Evolutionary conservation across 768 basidiomycete genomes (phyloP), one percentile per base, ranked within the genome.

Genomic region (Roridomyces roridus): DNA sequence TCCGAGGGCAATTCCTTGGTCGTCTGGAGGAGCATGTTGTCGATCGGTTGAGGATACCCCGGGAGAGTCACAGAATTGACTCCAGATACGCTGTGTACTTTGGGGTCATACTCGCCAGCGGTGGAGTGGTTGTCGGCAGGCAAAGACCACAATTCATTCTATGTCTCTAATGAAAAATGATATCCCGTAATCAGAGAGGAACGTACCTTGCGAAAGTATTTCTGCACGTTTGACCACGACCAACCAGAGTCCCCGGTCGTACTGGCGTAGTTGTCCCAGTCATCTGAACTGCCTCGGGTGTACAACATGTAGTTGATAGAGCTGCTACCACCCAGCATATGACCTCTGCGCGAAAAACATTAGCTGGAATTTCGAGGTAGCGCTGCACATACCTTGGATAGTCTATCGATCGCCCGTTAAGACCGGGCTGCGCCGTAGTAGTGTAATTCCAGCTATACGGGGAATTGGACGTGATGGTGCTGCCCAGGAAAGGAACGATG

Each of bases 121-220:
- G 59, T 68, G 45, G 70, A 59, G 47, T 70, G 73, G 37, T 57
- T 23, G 51, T 74, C 72, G 6, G 60, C 64, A 8, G 73, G 74
- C 15, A 57, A 40, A 1, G 54, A 60, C 36, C 65, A 65, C 6
- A 46, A 45, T 57, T 74, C 74, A 44, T 61, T 64, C 73, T 74
- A 24, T 20, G 8, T 5, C 21, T 70, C 68, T 17, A 29, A 41
- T 10, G 71, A 52, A 41, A n/a, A n/a, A n/a, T n/a, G n/a, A n/a
- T n/a, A n/a, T 66, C 40, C 9, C 67, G 55, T 15, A 26, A 4
- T 10, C 14, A 18, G 45, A 46, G 26, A 5, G 4, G 5, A 34
- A 35, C 28, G 7, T 4, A 63, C 65, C 46, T 62, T 66, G 5
- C 31, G 48, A 35, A 62, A 56, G 40, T 66, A 66, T 15, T 57